phyloP scores from a whole-genome alignment of 1,284 basidiomycete genomes.

The Neolentinus lepideus region DNA sequence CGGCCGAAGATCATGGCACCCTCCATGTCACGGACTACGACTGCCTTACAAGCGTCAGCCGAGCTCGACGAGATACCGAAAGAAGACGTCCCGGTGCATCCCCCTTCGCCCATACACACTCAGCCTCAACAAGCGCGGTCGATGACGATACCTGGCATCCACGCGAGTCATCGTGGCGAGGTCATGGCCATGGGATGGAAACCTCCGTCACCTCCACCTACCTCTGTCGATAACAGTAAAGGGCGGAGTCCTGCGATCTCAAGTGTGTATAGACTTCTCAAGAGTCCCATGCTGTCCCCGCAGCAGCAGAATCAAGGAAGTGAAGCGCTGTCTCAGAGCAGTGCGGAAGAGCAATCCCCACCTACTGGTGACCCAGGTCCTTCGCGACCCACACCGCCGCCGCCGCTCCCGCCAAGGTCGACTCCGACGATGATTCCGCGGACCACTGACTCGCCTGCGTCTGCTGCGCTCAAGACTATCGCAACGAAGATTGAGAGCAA shows the following conservation, averaged over 20 bases:
- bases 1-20: conserved; percentile 4
- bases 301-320: not conserved
- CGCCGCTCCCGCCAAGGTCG: conserved; percentile 3
- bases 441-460: conserved; percentile 29
- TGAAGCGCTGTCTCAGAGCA: not conserved
- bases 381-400: conserved; percentile 4
- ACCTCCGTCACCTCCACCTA: conserved; percentile 35
- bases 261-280: conserved; percentile 65
- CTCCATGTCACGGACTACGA: conserved; percentile 23
- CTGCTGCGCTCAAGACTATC: conserved; percentile 48
- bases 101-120: conserved; percentile 48
- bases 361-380: not conserved
- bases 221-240: conserved; percentile 32
- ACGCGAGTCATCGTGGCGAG: conserved; percentile 70
- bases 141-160: conserved; percentile 78
- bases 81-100: conserved; percentile 22
- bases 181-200: conserved; percentile 74
- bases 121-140: conserved; percentile 64
- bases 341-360: not conserved
- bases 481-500: conserved; percentile 36
- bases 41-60: conserved; percentile 14
- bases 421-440: not conserved
- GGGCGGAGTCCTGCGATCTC: conserved; percentile 47
- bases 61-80: conserved; percentile 8
- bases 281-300: conserved; percentile 28